A percentile compares a stretch with the other conserved stretches of the same genome.
Conservation (phyloP, 2,329 filamentous ascomycete species). For the Periglandula ipomoeae region DNA sequence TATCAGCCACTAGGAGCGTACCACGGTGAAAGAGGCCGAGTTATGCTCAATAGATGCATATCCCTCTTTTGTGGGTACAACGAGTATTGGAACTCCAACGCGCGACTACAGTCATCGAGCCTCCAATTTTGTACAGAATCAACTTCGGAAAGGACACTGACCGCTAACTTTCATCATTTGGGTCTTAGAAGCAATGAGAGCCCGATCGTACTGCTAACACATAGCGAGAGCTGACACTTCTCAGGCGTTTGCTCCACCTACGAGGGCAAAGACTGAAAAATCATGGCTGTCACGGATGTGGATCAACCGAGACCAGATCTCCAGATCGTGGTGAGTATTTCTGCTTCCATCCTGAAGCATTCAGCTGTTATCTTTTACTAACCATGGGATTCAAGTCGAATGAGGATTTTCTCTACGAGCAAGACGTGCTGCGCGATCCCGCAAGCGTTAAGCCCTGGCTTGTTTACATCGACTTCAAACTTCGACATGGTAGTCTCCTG, state of each 20-base stretch:
- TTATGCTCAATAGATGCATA: conserved; percentile 5
- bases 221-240: too few species aligned
- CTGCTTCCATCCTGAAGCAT: background rate
- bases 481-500: conserved; percentile 70
- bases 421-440: conserved; percentile 80
- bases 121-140: too few species aligned
- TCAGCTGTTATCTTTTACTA: background rate
- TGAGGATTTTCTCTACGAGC: conserved; percentile 92
- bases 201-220: too few species aligned
- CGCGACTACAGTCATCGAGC: too few species aligned
- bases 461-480: conserved; percentile 85
- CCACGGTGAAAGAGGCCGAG: too few species aligned
- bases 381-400: conserved; percentile 49
- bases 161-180: too few species aligned
- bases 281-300: background rate
- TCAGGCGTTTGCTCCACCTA: too few species aligned
- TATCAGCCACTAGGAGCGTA: too few species aligned
- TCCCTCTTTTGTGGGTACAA: background rate
- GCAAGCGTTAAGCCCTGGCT: conserved; percentile 91
- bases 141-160: too few species aligned
- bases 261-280: background rate
- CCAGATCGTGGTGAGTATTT: conserved; percentile 24
- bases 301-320: conserved; percentile 2
- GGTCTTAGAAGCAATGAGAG: too few species aligned
- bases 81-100: background rate